Conservation (phyloP, 2,329 filamentous ascomycete species). For the Keithomyces neogunnii region DNA sequence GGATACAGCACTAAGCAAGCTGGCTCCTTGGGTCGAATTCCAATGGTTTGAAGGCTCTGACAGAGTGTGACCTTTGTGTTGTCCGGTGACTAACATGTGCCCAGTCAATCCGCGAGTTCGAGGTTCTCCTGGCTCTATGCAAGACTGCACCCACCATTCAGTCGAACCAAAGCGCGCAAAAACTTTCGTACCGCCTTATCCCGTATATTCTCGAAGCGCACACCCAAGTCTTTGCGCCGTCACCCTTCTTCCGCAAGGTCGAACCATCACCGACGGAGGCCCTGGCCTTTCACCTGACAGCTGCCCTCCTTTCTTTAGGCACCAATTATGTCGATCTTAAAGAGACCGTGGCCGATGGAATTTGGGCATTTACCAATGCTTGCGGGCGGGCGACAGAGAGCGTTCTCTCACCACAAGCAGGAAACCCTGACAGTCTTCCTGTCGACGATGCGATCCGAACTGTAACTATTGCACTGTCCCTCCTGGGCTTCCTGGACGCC, state of each 20-base stretch:
- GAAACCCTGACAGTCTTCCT: slow-evolving; percentile 48
- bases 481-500: slow-evolving; percentile 86
- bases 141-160: slow-evolving; percentile 74
- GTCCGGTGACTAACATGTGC: slow-evolving; percentile 9
- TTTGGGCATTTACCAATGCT: slow-evolving; percentile 65
- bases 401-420: slow-evolving; percentile 43
- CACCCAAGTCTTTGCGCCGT: slow-evolving; percentile 66
- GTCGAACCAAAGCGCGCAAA: slow-evolving; percentile 63
- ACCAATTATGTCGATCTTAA: slow-evolving; percentile 62
- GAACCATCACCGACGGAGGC: slow-evolving; percentile 85
- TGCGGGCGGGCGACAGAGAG: slow-evolving; percentile 55
- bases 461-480: slow-evolving; percentile 69
- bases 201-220: slow-evolving; percentile 84
- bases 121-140: slow-evolving; percentile 84
- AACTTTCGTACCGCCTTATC: slow-evolving; percentile 68
- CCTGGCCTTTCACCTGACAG: slow-evolving; percentile 69
- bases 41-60: slow-evolving; percentile 43
- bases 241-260: slow-evolving; percentile 74
- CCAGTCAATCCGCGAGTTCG: slow-evolving; percentile 81
- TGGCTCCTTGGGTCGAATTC: slow-evolving; percentile 41
- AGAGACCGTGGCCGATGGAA: slow-evolving; percentile 53
- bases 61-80: background rate
- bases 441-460: slow-evolving; percentile 60
- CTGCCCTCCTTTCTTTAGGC: slow-evolving; percentile 74
- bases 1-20: slow-evolving; percentile 26